phyloP scores from a whole-genome alignment of 768 basidiomycete species.

The Cytidiella melzeri region DNA sequence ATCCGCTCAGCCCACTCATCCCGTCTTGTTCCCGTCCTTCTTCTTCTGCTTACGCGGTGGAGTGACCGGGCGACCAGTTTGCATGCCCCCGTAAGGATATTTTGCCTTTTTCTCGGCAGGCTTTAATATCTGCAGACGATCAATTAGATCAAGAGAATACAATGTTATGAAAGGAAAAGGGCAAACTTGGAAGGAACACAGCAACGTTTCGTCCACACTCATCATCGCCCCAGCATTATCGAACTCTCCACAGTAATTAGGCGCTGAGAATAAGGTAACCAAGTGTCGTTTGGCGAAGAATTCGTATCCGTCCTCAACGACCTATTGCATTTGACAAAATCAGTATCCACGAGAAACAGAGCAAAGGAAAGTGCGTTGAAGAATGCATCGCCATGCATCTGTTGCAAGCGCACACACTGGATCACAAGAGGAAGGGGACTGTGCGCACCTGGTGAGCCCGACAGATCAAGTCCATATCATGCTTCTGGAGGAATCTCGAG shows the following conservation, averaged over 20 bases:
- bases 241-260: conserved; percentile 94
- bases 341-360: too few species aligned
- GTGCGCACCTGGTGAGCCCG: conserved; percentile 90
- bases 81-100: conserved; percentile 83
- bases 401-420: not conserved
- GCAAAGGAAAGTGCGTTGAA: too few species aligned
- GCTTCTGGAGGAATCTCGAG: conserved; percentile 96
- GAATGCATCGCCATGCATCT: too few species aligned
- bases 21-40: conserved; percentile 73
- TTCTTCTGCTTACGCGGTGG: conserved; percentile 98
- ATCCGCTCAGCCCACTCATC: conserved; percentile 13
- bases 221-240: conserved; percentile 99
- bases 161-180: not conserved
- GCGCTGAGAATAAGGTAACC: conserved; percentile 95
- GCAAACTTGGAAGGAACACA: conserved; percentile 94
- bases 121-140: conserved; percentile 77
- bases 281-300: conserved; percentile 98
- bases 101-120: conserved; percentile 99
- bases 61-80: conserved; percentile 84
- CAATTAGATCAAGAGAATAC: not conserved
- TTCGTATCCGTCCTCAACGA: conserved; percentile 98
- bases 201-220: conserved; percentile 95
- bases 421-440: conserved; percentile 5
- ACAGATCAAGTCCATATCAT: conserved; percentile 99
- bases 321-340: conserved; percentile 42